Evolutionary conservation across 2,329 filamentous ascomycete genomes (phyloP).

Genomic region (Aureobasidium mangrovei): DNA sequence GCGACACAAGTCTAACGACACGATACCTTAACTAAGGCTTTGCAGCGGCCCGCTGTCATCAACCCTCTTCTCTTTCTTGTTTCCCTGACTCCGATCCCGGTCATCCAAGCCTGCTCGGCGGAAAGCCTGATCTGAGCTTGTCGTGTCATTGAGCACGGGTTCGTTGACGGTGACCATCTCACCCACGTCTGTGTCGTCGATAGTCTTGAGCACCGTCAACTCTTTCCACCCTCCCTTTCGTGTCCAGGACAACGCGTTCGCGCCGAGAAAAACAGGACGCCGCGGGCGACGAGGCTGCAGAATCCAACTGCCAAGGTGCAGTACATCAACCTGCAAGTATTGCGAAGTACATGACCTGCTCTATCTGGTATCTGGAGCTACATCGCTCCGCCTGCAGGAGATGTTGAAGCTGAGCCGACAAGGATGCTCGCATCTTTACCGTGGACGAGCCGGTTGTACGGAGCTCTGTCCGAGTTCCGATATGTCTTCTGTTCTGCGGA

Average conservation of each 20-base stretch:
- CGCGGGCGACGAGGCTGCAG: not conserved
- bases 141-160: not conserved
- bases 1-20: too few relatives aligned
- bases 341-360: not conserved
- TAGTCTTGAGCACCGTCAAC: not conserved
- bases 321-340: not conserved
- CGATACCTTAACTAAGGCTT: too few relatives aligned
- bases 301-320: not conserved
- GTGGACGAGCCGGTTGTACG: too few relatives aligned
- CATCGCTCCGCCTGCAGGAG: too few relatives aligned
- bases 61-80: slow-evolving; percentile 1
- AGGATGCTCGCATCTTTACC: too few relatives aligned
- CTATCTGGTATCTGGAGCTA: too few relatives aligned
- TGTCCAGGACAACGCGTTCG: slow-evolving; percentile 5
- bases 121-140: not conserved
- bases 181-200: not conserved
- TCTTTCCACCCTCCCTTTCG: not conserved
- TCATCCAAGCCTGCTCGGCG: not conserved
- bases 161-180: not conserved
- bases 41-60: slow-evolving; percentile 2
- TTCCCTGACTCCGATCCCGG: not conserved
- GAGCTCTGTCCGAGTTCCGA: too few relatives aligned
- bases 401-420: too few relatives aligned
- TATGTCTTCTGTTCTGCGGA: too few relatives aligned
- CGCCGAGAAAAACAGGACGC: not conserved